Base-by-base conservation (phyloP, 345 rosid species). In the Syzygium jambos region DNA sequence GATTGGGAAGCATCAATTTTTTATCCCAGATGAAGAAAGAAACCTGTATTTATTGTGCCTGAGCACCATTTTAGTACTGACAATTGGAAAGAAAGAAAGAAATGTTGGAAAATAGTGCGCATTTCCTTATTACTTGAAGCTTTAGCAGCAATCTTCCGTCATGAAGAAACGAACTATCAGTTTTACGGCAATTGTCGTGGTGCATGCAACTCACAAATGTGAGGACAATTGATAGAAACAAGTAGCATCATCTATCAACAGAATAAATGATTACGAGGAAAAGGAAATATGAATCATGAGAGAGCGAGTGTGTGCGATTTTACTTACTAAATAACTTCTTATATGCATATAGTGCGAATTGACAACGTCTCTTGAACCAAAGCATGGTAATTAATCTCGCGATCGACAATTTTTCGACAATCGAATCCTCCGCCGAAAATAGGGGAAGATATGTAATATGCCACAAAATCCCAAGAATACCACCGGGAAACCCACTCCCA, bases 281-380 rank as follows among this genome's bases (percentile, higher is more conserved):
- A 25, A 57, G 29, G 65, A 57, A 57, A 57, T 0, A 57, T 57
- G 65, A 57, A 23, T 56, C n/a, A 56, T 56, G 59, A 8, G 59
- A 22, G 59, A 17, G 56, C 17, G 23, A 53, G 55, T 21, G 27
- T 2, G 59, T 1, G 27, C 5, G 15, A 57, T 57, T 57, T 57
- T 57, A 57, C 65, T 25, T 10, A 4, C 29, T 0, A 57, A 57
- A 11, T 57, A 0, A n/a, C 63, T 57, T 57, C 29, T 25, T 57
- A 0, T 57, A 57, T 25, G 63, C 25, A n/a, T n/a, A 14, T 0
- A 56, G 0, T 23, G 29, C 0, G 0, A 57, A 57, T 57, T 57
- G 63, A 57, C 10, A 23, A 57, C 29, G 29, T 57, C 29, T 11
- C 29, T 57, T 57, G 63, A 56, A 9, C 1, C 59, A 22, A 54